Evolutionary conservation across 2,329 filamentous ascomycete species (phyloP), one percentile per base, ranked within the genome.

Genomic region (Whalleya microplaca): DNA sequence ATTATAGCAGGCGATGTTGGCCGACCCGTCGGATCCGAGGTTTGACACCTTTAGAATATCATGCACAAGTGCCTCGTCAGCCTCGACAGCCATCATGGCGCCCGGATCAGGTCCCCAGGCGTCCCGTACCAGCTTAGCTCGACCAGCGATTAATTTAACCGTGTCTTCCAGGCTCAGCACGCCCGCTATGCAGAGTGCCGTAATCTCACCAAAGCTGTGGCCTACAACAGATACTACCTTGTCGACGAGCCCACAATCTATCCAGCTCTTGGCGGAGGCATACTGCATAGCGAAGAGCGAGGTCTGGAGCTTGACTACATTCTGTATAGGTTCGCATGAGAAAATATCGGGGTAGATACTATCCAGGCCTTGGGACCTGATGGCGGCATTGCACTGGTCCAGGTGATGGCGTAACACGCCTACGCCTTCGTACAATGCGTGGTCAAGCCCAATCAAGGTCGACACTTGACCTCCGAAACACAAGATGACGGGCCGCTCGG

Each of bases 1-100:
- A 47, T 80, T 82, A 63, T 70, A 78, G 61, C 80, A 83, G 0
- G 81, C 80, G 37, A 84, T 76, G 5, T 45, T 51, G 10, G 48
- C 61, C 10, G 46, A 37, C 3, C 27, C 19, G 19, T 56, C 46
- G 3, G 19, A 45, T 9, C 46, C 41, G 5, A 6, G 41, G 7
- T 61, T 60, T 2, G 56, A 46, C 21, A 57, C 46, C 1, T 21
- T 37, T 4, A 71, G 50, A 19, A 72, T 14, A 12, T 63, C 56
- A 1, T 68, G 58, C 2, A 73, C 60, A 0, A 58, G 60, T 2
- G 53, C 56, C 6, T 58, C 20, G 41, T 74, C 70, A 0, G 67
- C 73, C 44, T 76, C 68, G 1, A 78, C 53, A 0, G 72, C 68
- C 41, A 79, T 56, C 77, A 80, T 79, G 3, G 67, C 54, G 0